Conservation (phyloP, 208 protist species). For the Leptomonas pyrrhocoris region DNA sequence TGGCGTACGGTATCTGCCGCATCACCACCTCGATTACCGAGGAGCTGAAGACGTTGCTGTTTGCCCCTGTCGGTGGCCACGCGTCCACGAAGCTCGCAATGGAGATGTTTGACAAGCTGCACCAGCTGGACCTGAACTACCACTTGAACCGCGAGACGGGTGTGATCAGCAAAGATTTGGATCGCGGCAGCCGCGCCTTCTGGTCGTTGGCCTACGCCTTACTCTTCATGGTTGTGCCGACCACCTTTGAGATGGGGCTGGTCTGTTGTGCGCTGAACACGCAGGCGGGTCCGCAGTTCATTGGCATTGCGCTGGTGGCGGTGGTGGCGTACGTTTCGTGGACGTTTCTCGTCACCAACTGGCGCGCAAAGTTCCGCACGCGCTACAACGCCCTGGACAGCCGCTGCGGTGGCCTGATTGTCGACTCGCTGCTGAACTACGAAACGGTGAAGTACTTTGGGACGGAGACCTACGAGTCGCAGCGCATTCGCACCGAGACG, state of each 20-base stretch:
- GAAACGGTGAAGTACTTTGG: slow-evolving; percentile 97
- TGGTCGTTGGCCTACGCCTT: slow-evolving; percentile 87
- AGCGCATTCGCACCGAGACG: slow-evolving; percentile 72
- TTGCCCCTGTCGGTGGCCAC: slow-evolving; percentile 87
- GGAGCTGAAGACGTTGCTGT: slow-evolving; percentile 91
- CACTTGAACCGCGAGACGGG: slow-evolving; percentile 92
- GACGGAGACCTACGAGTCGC: slow-evolving; percentile 80
- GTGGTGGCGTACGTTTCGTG: slow-evolving; percentile 88
- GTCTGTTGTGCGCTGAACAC: slow-evolving; percentile 89
- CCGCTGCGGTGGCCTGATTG: slow-evolving; percentile 82
- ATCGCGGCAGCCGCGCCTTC: slow-evolving; percentile 92
- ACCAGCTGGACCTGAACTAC: slow-evolving; percentile 85
- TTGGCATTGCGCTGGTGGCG: slow-evolving; percentile 79
- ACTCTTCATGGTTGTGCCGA: slow-evolving; percentile 94
- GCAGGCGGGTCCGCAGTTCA: slow-evolving; percentile 84
- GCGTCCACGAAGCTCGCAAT: slow-evolving; percentile 85
- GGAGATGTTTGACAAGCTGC: slow-evolving; percentile 90
- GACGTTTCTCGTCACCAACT: slow-evolving; percentile 90
- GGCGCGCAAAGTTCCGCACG: slow-evolving; percentile 85
- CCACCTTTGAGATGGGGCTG: slow-evolving; percentile 91
- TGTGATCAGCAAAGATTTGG: slow-evolving; percentile 89
- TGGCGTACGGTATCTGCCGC: slow-evolving; percentile 86
- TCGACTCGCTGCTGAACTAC: slow-evolving; percentile 95
- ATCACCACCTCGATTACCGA: slow-evolving; percentile 76
- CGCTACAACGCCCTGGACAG: slow-evolving; percentile 93